Conservation (phyloP, 1,284 basidiomycete species). For the Apiotrichum domesticum region DNA sequence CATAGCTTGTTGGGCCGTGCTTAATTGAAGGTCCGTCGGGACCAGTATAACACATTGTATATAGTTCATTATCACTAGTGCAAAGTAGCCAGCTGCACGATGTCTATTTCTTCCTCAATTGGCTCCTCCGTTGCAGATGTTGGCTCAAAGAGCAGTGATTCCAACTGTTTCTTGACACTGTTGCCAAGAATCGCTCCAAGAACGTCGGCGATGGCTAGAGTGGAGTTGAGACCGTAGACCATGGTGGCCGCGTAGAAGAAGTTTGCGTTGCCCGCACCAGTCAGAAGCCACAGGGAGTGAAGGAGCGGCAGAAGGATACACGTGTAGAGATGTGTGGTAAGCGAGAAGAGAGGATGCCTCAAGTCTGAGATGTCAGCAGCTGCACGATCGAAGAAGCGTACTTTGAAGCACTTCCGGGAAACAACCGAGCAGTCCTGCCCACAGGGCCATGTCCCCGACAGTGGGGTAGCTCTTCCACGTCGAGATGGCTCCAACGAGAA, state of each 20-base stretch:
- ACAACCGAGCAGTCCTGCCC: constrained; percentile 68
- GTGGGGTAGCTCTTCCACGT: constrained; percentile 91
- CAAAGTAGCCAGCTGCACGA: constrained; percentile 11
- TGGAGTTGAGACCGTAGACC: constrained; percentile 84
- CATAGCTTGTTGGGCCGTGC: background rate
- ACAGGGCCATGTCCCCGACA: constrained; percentile 79
- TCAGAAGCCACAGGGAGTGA: constrained; percentile 82
- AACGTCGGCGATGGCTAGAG: constrained; percentile 72
- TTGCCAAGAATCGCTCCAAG: constrained; percentile 55
- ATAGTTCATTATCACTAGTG: background rate
- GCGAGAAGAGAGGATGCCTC: constrained; percentile 77
- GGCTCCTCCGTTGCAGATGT: too few relatives aligned
- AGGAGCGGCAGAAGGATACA: constrained; percentile 83
- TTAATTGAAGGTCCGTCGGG: too few relatives aligned
- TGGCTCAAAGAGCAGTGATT: background rate
- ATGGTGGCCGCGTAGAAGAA: constrained; percentile 96
- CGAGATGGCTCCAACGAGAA: constrained; percentile 70
- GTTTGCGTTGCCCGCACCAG: constrained; percentile 94
- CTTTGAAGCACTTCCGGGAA: constrained; percentile 80
- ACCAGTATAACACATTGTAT: background rate
- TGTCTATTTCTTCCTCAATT: background rate
- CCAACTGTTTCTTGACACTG: constrained; percentile 1
- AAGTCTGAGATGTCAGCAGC: constrained; percentile 57
- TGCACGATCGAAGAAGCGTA: constrained; percentile 49
- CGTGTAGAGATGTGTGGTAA: constrained; percentile 77